Conservation (phyloP, 2,329 filamentous ascomycete species). For the Lachnellula willkommii region DNA sequence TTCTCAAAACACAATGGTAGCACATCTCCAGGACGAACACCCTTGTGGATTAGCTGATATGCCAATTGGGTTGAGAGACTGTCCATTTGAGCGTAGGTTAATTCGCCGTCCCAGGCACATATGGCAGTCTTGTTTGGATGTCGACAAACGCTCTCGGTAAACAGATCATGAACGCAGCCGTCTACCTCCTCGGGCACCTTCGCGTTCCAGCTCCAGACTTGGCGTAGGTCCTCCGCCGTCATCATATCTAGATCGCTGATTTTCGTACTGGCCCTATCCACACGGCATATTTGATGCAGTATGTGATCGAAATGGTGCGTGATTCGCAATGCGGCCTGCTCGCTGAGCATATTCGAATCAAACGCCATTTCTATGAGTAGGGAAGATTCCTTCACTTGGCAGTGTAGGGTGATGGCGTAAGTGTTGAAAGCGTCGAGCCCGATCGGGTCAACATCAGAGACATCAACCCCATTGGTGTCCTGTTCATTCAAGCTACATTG, state of each 20-base stretch:
- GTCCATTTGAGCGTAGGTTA: slow-evolving; percentile 22
- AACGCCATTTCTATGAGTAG: too few relatives aligned
- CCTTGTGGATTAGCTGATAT: slow-evolving; percentile 8
- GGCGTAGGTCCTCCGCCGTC: neutral
- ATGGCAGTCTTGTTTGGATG: slow-evolving; percentile 13
- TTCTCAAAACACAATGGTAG: slow-evolving; percentile 27
- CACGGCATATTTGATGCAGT: too few relatives aligned
- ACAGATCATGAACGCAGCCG: slow-evolving; percentile 15
- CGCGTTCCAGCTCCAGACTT: slow-evolving; percentile 12
- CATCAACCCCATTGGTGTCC: too few relatives aligned
- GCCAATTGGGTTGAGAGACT: slow-evolving; percentile 14
- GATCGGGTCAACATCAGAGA: too few relatives aligned
- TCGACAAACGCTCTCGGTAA: neutral
- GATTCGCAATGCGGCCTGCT: too few relatives aligned
- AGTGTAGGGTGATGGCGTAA: too few relatives aligned
- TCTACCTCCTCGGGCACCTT: neutral
- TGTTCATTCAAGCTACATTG: too few relatives aligned
- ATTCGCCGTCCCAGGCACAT: slow-evolving; percentile 20
- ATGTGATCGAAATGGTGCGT: too few relatives aligned
- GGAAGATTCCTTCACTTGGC: too few relatives aligned
- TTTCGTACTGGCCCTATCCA: too few relatives aligned
- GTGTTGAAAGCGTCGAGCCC: too few relatives aligned
- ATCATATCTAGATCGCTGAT: neutral
- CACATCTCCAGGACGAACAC: slow-evolving; percentile 11
- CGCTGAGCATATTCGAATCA: too few relatives aligned